Evolutionary conservation across 768 basidiomycete species (phyloP), one percentile per base, ranked within the genome.

Genomic region (Rhodotorula graminis): DNA sequence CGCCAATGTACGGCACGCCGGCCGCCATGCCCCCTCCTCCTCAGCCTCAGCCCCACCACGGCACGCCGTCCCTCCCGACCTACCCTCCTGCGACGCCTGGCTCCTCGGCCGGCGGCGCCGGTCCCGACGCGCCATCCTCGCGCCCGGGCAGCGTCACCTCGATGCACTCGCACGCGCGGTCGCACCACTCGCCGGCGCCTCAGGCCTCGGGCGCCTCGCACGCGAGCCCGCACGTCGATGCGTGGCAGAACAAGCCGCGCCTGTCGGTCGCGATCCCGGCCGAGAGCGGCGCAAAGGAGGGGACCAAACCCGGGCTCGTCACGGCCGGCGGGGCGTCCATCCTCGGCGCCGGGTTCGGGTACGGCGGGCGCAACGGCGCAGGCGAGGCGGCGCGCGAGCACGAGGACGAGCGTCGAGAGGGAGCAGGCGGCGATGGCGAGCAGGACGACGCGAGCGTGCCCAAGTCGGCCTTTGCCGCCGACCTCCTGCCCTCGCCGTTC

Each of bases 401-500:
- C 14, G 9, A 52, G 1, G 27, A 27, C 25, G 25, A 23, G 66
- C 53, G 23, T 29, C 29, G 58, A 46, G 40, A 29, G 29, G 64
- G 67, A n/a, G n/a, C n/a, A 52, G 50, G n/a, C 53, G 57, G n/a
- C 11, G 16, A 0, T 16, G n/a, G 0, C 50, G 50, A 52, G 50
- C 23, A 25, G 25, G 50, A 52, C 23, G 23, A 23, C 25, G 9
- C 29, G 14, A 23, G 8, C 23, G 7, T 29, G 4, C 63, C 71
- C 67, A 42, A 49, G n/a, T 65, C 68, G 2, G 70, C 70, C 6
- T 75, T 66, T 58, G 74, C 74, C 10, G 52, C 65, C 25, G 71
- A 76, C 53, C 57, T 76, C 18, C 62, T 76, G 14, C 68, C 74
- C 8, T 72, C 74, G 4, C 63, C 65, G 1, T 76, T 76, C 69